phyloP scores from a whole-genome alignment of 371 early-diverging fungal genomes.

The Conidiobolus incongruus region DNA sequence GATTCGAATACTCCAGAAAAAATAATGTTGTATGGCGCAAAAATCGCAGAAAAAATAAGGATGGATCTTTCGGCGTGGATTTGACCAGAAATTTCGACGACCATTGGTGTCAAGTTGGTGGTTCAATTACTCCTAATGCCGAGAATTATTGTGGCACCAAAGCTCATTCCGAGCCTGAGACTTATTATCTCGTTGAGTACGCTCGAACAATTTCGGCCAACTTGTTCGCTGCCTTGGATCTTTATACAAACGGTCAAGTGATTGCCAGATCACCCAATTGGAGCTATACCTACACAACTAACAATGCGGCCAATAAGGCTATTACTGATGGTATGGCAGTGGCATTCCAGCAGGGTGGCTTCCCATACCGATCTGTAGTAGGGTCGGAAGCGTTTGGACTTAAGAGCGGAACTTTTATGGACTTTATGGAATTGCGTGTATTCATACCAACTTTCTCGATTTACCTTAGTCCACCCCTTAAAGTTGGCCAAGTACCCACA shows the following conservation, averaged over 20 bases:
- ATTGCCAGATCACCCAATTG: slow-evolving; percentile 19
- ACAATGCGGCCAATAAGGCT: too few relatives aligned
- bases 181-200: slow-evolving; percentile 17
- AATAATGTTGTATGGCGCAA: slow-evolving; percentile 30
- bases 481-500: too few relatives aligned
- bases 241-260: slow-evolving; percentile 22
- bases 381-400: too few relatives aligned
- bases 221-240: slow-evolving; percentile 26
- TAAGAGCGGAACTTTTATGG: too few relatives aligned
- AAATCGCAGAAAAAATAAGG: slow-evolving; percentile 14
- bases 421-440: too few relatives aligned
- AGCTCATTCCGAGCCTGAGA: slow-evolving; percentile 25
- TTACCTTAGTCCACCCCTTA: too few relatives aligned
- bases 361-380: too few relatives aligned
- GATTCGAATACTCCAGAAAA: slow-evolving; percentile 24
- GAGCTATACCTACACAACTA: too few relatives aligned
- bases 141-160: slow-evolving; percentile 27
- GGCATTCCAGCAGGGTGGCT: too few relatives aligned
- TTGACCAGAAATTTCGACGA: slow-evolving; percentile 1
- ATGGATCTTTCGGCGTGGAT: slow-evolving; percentile 4
- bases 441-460: too few relatives aligned
- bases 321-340: too few relatives aligned
- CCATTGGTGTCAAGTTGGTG: slow-evolving; percentile 13
- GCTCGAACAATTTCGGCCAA: slow-evolving; percentile 16
- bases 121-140: slow-evolving; percentile 16